These are phyloP conservation scores for Deinandra increscens DNA, from an alignment of 129 eudicot species.

Conservation along the genomic window DNA sequence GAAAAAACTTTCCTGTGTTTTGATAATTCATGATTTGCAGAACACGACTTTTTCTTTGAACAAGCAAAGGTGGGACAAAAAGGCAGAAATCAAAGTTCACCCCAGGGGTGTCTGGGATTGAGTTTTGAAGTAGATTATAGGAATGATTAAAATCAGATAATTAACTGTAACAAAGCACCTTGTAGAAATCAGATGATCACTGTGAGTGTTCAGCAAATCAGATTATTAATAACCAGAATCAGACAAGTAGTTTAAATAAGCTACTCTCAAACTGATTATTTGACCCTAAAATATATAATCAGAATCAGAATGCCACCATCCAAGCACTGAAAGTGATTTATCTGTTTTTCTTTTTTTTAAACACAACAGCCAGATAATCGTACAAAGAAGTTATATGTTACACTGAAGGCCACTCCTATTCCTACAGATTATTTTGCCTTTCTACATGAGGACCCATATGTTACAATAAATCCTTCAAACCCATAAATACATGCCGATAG, in stretches of 20 bases:
- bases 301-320: neutral
- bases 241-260: neutral
- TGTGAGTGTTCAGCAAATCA: neutral
- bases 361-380: neutral
- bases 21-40: neutral
- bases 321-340: neutral
- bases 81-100: too few relatives aligned
- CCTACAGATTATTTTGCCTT: slow-evolving; percentile 21
- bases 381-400: slow-evolving; percentile 18
- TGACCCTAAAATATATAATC: neutral
- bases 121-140: too few relatives aligned
- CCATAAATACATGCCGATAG: neutral
- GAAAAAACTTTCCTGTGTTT: neutral
- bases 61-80: too few relatives aligned
- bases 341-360: neutral
- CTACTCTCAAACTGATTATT: neutral
- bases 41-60: too few relatives aligned
- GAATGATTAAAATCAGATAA: too few relatives aligned
- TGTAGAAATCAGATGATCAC: neutral
- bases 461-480: neutral
- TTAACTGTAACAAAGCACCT: too few relatives aligned
- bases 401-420: slow-evolving; percentile 3
- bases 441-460: slow-evolving; percentile 15
- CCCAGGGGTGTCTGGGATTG: too few relatives aligned
- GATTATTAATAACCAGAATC: neutral